Evolutionary conservation across 192 early-diverging fungal genomes (phyloP).

Genomic region (Entophlyctis luteolus): DNA sequence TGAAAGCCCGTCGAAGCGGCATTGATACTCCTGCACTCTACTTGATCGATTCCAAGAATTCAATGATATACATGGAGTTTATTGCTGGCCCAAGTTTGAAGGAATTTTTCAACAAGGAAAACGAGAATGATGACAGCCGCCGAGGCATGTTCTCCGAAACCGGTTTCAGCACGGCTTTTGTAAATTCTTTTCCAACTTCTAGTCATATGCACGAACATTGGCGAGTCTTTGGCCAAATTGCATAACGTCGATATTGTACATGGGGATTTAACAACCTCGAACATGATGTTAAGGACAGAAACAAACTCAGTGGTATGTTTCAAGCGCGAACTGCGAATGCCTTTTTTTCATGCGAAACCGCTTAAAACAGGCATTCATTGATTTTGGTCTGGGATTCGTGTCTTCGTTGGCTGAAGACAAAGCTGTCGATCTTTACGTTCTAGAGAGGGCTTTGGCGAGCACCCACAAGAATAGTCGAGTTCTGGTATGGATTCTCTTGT

Average conservation of each 20-base stretch:
- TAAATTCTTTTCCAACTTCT: too few species aligned
- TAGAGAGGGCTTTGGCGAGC: slow-evolving; percentile 86
- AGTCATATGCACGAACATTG: slow-evolving; percentile 32
- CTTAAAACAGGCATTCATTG: slow-evolving; percentile 67
- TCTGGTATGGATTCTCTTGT: neutral
- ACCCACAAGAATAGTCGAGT: slow-evolving; percentile 73
- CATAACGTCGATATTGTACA: slow-evolving; percentile 86
- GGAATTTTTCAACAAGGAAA: slow-evolving; percentile 29
- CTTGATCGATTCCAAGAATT: slow-evolving; percentile 66
- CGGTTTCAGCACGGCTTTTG: too few species aligned
- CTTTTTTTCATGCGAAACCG: neutral
- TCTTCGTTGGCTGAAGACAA: slow-evolving; percentile 88
- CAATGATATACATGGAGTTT: slow-evolving; percentile 87
- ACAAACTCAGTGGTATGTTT: slow-evolving; percentile 49
- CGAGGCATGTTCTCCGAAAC: too few species aligned
- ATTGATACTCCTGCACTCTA: slow-evolving; percentile 81
- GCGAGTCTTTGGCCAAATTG: slow-evolving; percentile 67
- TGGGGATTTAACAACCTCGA: slow-evolving; percentile 96
- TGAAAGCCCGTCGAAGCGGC: slow-evolving; percentile 63
- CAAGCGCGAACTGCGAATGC: neutral
- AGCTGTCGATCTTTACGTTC: slow-evolving; percentile 98
- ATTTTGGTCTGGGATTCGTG: slow-evolving; percentile 92
- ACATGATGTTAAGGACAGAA: slow-evolving; percentile 69
- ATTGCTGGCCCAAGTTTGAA: slow-evolving; percentile 75
- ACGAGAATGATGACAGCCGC: neutral